Percentiles rank a stretch among this genome's conserved stretches.
Conservation (phyloP, 306 rosid genomes). For the Castanea mollissima region DNA sequence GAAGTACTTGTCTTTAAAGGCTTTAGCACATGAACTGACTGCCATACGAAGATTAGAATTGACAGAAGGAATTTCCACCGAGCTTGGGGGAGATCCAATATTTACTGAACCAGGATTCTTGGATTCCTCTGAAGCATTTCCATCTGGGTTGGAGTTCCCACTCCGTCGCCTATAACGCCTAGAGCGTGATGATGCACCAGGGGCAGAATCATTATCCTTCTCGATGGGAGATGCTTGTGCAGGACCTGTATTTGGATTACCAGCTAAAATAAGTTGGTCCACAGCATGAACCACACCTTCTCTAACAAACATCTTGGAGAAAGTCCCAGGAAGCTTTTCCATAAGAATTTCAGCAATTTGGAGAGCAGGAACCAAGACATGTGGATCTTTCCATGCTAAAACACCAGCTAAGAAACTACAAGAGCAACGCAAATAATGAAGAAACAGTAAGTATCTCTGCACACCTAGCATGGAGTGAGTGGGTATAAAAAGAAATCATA, state of each 20-base stretch:
- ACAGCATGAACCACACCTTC: conserved; percentile 99
- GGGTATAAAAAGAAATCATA: conserved; percentile 15
- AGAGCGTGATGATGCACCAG: conserved; percentile 77
- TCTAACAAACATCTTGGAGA: conserved; percentile 87
- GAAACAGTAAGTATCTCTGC: conserved; percentile 19
- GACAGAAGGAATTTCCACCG: conserved; percentile 63
- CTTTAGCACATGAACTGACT: conserved; percentile 77
- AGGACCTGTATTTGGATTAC: conserved; percentile 50
- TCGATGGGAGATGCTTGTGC: conserved; percentile 59
- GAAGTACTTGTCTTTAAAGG: conserved; percentile 86
- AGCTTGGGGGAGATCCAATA: conserved; percentile 76
- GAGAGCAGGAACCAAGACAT: conserved; percentile 84
- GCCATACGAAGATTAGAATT: conserved; percentile 68
- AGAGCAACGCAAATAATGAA: conserved; percentile 23
- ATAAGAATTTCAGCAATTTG: conserved; percentile 97
- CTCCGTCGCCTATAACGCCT: conserved; percentile 86
- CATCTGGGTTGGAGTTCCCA: conserved; percentile 66
- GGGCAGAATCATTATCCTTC: conserved; percentile 65
- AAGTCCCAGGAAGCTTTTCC: conserved; percentile 90
- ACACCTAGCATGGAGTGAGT: neutral
- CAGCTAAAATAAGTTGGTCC: conserved; percentile 81
- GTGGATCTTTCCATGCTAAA: conserved; percentile 97
- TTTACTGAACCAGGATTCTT: conserved; percentile 60
- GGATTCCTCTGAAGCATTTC: conserved; percentile 63
- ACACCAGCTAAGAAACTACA: conserved; percentile 93